Conservation (phyloP, 257 asterid genomes). For the Prunella vulgaris region DNA sequence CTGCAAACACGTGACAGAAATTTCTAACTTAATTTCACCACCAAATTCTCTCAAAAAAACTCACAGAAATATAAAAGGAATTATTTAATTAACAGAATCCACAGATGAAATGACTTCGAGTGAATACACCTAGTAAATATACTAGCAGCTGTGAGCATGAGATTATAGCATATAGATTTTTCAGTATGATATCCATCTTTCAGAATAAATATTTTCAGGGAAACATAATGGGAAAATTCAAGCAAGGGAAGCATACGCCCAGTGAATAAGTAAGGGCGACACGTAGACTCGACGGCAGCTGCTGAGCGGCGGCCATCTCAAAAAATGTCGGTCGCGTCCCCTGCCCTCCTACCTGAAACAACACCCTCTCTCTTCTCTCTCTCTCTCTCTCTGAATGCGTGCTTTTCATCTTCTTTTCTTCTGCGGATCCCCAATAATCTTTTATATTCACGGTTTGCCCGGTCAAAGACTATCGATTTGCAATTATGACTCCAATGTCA, state of each 20-base stretch:
- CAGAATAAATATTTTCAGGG: background rate
- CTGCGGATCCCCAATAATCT: too few species aligned
- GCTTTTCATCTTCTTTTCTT: constrained; percentile 20
- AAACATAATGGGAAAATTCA: background rate
- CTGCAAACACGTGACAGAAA: constrained; percentile 34
- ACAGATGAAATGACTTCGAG: background rate
- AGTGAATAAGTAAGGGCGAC: constrained; percentile 93
- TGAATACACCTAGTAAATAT: background rate
- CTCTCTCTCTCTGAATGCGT: constrained; percentile 18
- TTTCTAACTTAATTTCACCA: background rate
- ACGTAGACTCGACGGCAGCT: constrained; percentile 95
- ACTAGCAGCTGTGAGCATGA: background rate
- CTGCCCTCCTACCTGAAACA: constrained; percentile 99
- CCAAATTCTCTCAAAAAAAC: background rate
- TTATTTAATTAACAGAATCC: background rate
- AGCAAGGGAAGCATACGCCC: constrained; percentile 49
- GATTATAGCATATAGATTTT: background rate
- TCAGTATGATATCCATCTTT: background rate
- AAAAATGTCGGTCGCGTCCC: constrained; percentile 99
- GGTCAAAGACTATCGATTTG: too few species aligned
- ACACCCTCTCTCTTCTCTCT: too few species aligned
- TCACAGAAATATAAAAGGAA: background rate
- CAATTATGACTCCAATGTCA: too few species aligned
- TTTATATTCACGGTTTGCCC: too few species aligned
- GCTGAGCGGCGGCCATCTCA: constrained; percentile 99